Percentiles rank a stretch among this genome's conserved stretches.
Conservation (phyloP, 345 rosid species). For the Stellera chamaejasme region DNA sequence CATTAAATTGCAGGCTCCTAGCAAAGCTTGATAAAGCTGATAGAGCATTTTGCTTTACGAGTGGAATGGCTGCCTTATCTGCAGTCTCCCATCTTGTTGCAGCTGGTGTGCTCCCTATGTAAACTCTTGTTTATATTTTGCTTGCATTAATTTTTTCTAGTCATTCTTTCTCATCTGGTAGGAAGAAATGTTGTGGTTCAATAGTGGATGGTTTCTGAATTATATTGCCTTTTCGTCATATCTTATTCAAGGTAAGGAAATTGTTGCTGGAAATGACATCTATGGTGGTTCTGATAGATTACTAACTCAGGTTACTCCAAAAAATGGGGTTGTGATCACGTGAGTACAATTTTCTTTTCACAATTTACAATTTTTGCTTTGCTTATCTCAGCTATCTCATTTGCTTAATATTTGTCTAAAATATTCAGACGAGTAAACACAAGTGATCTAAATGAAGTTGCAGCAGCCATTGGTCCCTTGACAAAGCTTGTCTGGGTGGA, state of each 20-base stretch:
- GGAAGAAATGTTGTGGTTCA: too few relatives aligned
- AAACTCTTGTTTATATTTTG: neutral
- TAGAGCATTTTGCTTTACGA: conserved; percentile 92
- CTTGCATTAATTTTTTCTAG: neutral
- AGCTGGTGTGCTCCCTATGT: conserved; percentile 34
- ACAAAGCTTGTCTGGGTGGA: conserved; percentile 94
- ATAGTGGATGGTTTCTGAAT: too few relatives aligned
- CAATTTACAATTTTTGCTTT: too few relatives aligned
- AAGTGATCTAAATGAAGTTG: conserved; percentile 57
- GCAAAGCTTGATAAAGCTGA: conserved; percentile 95
- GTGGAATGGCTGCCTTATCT: conserved; percentile 98
- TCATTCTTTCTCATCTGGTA: too few relatives aligned
- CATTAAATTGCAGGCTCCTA: conserved; percentile 45
- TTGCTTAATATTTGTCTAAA: neutral
- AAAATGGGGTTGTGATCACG: conserved; percentile 70
- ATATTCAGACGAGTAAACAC: conserved; percentile 75
- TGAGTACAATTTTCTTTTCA: conserved; percentile 23
- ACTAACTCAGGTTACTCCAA: conserved; percentile 77
- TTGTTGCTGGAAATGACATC: conserved; percentile 90
- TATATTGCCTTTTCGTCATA: neutral
- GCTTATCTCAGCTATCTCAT: too few relatives aligned
- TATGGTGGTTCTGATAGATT: conserved; percentile 95
- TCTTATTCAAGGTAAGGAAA: conserved; percentile 53
- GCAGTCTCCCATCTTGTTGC: conserved; percentile 69
- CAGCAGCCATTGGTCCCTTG: conserved; percentile 60